These are phyloP conservation scores for Taphrina populina DNA, from an alignment of 1,139 yeast species.

Conservation along the genomic window DNA sequence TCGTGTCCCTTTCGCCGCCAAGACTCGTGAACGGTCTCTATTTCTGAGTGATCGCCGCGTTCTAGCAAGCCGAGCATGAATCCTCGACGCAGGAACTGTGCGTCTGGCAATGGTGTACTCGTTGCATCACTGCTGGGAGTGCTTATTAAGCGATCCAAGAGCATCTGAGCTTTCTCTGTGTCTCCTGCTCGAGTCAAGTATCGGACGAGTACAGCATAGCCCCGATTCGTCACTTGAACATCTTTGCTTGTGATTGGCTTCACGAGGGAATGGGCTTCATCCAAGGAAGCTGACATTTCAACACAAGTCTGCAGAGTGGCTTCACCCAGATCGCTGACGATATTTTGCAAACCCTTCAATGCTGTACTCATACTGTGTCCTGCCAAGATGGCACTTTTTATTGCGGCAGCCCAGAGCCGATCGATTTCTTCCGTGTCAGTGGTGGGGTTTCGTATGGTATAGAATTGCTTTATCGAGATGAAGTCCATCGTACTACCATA, in stretches of 20 bases:
- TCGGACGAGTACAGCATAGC: slow-evolving; percentile 14
- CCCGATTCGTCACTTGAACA: slow-evolving; percentile 6
- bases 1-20: slow-evolving; percentile 3
- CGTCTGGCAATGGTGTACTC: slow-evolving; percentile 2
- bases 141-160: slow-evolving; percentile 11
- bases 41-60: not conserved
- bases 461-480: not conserved
- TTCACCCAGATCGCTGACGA: not conserved
- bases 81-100: not conserved
- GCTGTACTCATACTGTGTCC: slow-evolving; percentile 2
- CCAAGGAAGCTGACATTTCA: not conserved
- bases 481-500: not conserved
- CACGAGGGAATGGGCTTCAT: slow-evolving; percentile 3
- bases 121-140: not conserved
- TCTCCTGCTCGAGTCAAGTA: slow-evolving; percentile 12
- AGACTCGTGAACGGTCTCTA: slow-evolving; percentile 8
- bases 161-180: slow-evolving; percentile 1
- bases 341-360: not conserved
- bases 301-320: slow-evolving; percentile 8
- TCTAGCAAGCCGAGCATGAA: slow-evolving; percentile 25
- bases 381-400: not conserved
- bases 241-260: slow-evolving; percentile 1
- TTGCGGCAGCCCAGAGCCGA: slow-evolving; percentile 10
- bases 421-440: not conserved
- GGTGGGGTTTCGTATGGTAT: not conserved